Percentiles rank a stretch among this genome's conserved stretches.
These are phyloP conservation scores for Dendrobium chrysotoxum DNA, from an alignment of 106 monocot species.

Conservation along the genomic window DNA sequence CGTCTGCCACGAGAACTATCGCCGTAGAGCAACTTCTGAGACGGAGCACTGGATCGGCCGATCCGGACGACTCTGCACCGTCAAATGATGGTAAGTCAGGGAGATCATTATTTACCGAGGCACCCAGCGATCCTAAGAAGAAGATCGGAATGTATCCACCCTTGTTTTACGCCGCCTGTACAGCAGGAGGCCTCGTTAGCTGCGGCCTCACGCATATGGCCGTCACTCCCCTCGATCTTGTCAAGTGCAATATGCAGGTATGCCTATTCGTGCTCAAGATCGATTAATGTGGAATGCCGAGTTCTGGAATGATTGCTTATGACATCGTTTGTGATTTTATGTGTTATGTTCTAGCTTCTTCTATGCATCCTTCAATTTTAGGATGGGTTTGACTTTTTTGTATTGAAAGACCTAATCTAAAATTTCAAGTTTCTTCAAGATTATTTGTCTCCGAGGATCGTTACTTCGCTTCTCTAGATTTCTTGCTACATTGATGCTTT, in stretches of 20 bases:
- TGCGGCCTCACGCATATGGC: constrained; percentile 23
- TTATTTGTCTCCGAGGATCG: no score
- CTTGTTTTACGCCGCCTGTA: constrained; percentile 51
- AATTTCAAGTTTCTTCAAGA: no score
- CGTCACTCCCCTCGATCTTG: constrained; percentile 23
- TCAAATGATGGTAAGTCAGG: background rate
- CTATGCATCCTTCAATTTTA: no score
- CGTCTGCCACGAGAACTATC: background rate
- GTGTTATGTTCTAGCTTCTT: no score
- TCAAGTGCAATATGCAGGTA: constrained; percentile 27
- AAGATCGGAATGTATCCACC: constrained; percentile 60
- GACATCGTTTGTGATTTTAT: no score
- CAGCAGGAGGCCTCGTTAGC: constrained; percentile 36
- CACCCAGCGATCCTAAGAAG: constrained; percentile 9
- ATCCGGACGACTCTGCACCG: background rate
- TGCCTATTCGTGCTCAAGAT: no score
- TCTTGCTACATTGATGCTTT: background rate
- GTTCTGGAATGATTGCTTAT: no score
- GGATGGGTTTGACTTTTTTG: no score
- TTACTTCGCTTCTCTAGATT: background rate
- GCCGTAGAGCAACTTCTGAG: background rate
- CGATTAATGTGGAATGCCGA: no score
- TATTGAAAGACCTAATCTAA: no score
- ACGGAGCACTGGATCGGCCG: background rate
- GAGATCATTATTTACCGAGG: background rate